phyloP scores from a whole-genome alignment of 805 yeast genomes.

The Spathaspora passalidarum region DNA sequence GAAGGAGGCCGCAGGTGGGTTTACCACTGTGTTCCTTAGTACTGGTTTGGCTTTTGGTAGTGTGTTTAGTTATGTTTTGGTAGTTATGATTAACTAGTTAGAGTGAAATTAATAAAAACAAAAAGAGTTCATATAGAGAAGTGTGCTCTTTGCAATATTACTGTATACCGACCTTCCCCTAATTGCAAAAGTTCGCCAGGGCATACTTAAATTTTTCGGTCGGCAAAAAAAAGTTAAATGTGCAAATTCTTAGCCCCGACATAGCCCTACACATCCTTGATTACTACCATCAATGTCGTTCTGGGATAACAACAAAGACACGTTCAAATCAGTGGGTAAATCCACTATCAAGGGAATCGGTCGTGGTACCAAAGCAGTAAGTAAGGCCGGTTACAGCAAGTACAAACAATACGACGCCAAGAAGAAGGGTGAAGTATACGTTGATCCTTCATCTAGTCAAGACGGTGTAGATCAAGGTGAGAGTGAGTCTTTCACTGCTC shows the following conservation, averaged over 20 bases:
- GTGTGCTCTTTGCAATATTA: too few relatives aligned
- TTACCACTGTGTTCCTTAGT: slow-evolving; percentile 76
- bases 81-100: slow-evolving; percentile 3
- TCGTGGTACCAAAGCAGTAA: slow-evolving; percentile 45
- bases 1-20: slow-evolving; percentile 92
- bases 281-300: slow-evolving; percentile 18
- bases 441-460: slow-evolving; percentile 1
- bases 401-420: slow-evolving; percentile 42
- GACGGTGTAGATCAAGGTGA: background rate
- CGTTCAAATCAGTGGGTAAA: slow-evolving; percentile 47
- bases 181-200: too few relatives aligned
- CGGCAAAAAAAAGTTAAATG: background rate
- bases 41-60: slow-evolving; percentile 81
- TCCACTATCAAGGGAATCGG: slow-evolving; percentile 52
- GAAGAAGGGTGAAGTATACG: slow-evolving; percentile 16
- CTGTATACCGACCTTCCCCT: too few relatives aligned
- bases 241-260: too few relatives aligned
- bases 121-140: too few relatives aligned
- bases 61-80: slow-evolving; percentile 56
- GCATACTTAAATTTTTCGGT: too few relatives aligned
- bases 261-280: background rate
- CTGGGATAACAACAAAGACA: slow-evolving; percentile 47
- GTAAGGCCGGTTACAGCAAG: slow-evolving; percentile 50
- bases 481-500: background rate
- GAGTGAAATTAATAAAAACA: background rate